These are phyloP conservation scores for Schoenoplectus triqueter DNA, from an alignment of 202 grass and related monocot genomes.

Conservation along the genomic window DNA sequence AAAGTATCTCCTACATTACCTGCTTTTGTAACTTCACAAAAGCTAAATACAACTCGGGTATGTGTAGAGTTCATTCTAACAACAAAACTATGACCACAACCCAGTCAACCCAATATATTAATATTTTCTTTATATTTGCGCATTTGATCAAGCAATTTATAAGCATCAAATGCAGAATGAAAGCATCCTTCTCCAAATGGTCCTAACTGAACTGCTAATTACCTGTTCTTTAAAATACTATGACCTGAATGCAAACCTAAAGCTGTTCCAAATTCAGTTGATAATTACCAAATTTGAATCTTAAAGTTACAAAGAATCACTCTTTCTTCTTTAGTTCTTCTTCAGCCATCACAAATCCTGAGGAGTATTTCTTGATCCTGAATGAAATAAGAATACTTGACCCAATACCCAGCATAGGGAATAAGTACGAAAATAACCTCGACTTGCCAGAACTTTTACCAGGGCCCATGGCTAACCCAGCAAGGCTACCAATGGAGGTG, in stretches of 20 bases:
- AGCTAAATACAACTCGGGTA: neutral
- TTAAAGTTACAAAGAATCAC: neutral
- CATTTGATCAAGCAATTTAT: neutral
- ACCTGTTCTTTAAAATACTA: neutral
- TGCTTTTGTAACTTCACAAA: neutral
- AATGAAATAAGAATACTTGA: constrained; percentile 88
- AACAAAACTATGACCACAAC: neutral
- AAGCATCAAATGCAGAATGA: constrained; percentile 18
- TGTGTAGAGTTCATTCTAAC: neutral
- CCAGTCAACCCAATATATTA: neutral
- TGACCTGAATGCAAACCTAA: neutral
- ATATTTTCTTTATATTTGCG: neutral
- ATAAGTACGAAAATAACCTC: constrained; percentile 67
- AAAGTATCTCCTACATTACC: neutral
- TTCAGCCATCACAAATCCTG: constrained; percentile 59
- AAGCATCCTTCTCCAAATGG: constrained; percentile 19
- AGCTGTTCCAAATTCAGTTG: constrained; percentile 7
- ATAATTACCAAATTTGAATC: constrained; percentile 17
- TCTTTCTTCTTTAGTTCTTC: constrained; percentile 42
- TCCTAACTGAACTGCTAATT: neutral
- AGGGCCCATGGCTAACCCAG: constrained; percentile 75
- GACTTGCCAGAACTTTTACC: constrained; percentile 74
- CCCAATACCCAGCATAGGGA: constrained; percentile 77
- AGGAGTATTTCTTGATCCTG: constrained; percentile 93
- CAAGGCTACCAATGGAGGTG: constrained; percentile 88